Evolutionary conservation across 1,284 basidiomycete genomes (phyloP), one percentile per base, ranked within the genome.

Genomic region (Austroboletus niveus): DNA sequence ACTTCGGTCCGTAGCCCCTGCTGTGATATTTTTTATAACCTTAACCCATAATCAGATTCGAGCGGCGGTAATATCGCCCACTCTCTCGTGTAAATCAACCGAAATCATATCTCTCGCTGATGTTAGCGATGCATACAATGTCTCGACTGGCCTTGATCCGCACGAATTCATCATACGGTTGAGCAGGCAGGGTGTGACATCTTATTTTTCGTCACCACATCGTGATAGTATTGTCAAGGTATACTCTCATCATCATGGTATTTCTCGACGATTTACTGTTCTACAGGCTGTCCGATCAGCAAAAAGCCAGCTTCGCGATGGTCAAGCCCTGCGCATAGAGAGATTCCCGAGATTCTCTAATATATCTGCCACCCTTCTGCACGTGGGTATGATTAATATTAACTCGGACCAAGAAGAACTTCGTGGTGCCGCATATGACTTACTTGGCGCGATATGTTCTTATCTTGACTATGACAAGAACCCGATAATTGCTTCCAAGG

Each of bases 81-180:
- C 74, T 0, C 69, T 89, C 42, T 75, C 80, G 5, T 89, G 85
- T 68, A 84, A 84, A 70, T 82, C 88, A 1, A 88, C 84, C 1
- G 92, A 94, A 60, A 83, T 90, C 53, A 85, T 94, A 48, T 80
- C 84, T 2, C 75, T 92, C 50, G 72, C 79, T 4, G 92, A 94
- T 54, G 80, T 95, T 57, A 91, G 89, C 69, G 92, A 95, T 62
- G 81, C 92, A 2, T 89, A 92, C 65, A 88, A 87, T 49, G 84
- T 91, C 15, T 81, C 84, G 3, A 87, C 83, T 4, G 85, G 86
- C 8, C 77, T 83, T 14, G 87, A 92, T 49, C 73, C 78, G n/a
- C 76, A 88, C 52, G 89, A 93, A 63, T 89, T 94, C 60, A 86
- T 92, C 54, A 84, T 94, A 60, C 78, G 89, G 40, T 77, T 85